Percentiles rank a stretch among this genome's conserved stretches.
Conservation (phyloP, 768 basidiomycete species). For the Kwoniella heveanensis region DNA sequence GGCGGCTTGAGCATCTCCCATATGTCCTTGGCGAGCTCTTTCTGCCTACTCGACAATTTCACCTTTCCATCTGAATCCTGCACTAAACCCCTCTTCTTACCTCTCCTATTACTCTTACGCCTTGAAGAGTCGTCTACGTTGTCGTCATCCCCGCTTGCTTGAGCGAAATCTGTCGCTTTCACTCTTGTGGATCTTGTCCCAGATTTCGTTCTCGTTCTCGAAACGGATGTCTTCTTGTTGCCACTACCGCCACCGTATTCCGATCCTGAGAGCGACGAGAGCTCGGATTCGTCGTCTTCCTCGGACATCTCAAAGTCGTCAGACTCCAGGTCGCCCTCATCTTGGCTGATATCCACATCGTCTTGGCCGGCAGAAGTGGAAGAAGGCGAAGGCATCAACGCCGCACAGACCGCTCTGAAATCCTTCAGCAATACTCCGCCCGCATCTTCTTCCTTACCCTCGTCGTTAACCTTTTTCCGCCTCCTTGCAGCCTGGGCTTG, state of each 20-base stretch:
- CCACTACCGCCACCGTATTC: slow-evolving; percentile 11
- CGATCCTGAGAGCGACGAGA: slow-evolving; percentile 19
- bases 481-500: not conserved
- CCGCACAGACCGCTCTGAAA: slow-evolving; percentile 54
- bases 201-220: not conserved
- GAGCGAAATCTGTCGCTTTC: slow-evolving; percentile 19
- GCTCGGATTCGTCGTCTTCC: slow-evolving; percentile 19
- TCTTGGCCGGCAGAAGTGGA: slow-evolving; percentile 17
- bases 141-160: not conserved
- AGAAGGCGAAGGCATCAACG: slow-evolving; percentile 46
- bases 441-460: slow-evolving; percentile 22
- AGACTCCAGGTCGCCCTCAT: slow-evolving; percentile 23
- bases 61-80: slow-evolving; percentile 15
- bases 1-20: slow-evolving; percentile 51
- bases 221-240: not conserved
- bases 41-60: slow-evolving; percentile 40
- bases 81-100: slow-evolving; percentile 14
- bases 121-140: not conserved
- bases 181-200: slow-evolving; percentile 7
- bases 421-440: slow-evolving; percentile 46
- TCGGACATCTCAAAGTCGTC: slow-evolving; percentile 26
- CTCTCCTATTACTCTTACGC: not conserved
- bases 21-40: slow-evolving; percentile 45
- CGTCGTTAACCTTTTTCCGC: slow-evolving; percentile 4
- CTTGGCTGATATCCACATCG: slow-evolving; percentile 17